A percentile compares a stretch with the other conserved stretches of the same genome.
Conservation (phyloP, 2,329 filamentous ascomycete species). For the Diaporthe velutina region DNA sequence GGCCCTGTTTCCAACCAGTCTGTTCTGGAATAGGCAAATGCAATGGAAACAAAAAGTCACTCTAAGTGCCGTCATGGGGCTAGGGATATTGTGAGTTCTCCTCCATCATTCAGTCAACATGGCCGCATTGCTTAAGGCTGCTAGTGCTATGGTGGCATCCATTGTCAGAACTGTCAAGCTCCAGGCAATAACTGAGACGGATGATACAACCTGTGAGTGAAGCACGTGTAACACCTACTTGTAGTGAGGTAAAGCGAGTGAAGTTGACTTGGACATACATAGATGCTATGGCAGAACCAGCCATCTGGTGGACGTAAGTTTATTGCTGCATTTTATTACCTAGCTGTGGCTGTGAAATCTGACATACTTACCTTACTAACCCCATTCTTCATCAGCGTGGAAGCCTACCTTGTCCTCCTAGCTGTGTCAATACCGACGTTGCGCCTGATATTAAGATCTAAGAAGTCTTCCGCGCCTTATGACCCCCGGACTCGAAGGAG, state of each 20-base stretch:
- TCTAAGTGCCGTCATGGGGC: conserved; percentile 39
- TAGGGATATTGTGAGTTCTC: conserved; percentile 39
- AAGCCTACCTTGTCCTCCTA: conserved; percentile 38
- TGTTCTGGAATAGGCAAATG: conserved; percentile 42
- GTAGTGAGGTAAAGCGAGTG: no score
- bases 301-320: conserved; percentile 38
- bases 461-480: neutral
- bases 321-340: no score
- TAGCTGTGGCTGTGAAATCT: no score
- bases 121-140: no score
- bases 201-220: conserved; percentile 2
- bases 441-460: conserved; percentile 5
- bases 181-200: conserved; percentile 8
- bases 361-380: neutral
- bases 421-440: conserved; percentile 38
- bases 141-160: conserved; percentile 40
- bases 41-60: conserved; percentile 38
- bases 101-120: no score
- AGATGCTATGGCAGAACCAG: conserved; percentile 39
- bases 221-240: no score
- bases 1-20: conserved; percentile 39
- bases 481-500: neutral
- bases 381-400: conserved; percentile 3
- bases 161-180: conserved; percentile 40
- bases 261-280: neutral